Conservation (phyloP, 306 rosid species). For the Ormosia emarginata region DNA sequence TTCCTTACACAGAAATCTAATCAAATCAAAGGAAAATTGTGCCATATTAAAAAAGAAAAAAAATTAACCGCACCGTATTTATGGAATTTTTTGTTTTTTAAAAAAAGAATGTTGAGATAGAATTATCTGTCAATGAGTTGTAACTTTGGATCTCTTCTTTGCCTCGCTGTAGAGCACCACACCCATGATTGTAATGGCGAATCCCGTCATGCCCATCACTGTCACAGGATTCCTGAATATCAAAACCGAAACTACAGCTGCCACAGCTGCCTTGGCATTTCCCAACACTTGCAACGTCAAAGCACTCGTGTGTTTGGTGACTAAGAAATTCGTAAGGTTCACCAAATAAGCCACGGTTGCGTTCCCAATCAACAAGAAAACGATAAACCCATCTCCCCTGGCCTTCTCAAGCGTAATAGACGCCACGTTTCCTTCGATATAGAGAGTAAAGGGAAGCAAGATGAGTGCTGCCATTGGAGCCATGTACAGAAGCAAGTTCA, state of each 20-base stretch:
- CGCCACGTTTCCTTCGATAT: slow-evolving; percentile 84
- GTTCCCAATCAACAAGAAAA: slow-evolving; percentile 69
- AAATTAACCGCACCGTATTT: neutral
- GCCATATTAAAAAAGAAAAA: neutral
- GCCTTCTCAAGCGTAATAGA: slow-evolving; percentile 57
- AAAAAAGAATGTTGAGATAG: neutral
- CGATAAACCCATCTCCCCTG: slow-evolving; percentile 45
- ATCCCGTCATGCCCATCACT: slow-evolving; percentile 80
- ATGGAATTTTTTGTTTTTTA: neutral
- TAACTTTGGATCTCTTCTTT: slow-evolving; percentile 76
- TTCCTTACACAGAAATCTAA: neutral
- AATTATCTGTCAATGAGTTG: slow-evolving; percentile 33
- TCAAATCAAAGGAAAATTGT: slow-evolving; percentile 15
- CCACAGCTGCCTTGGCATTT: slow-evolving; percentile 88
- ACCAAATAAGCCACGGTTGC: slow-evolving; percentile 96
- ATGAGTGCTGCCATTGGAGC: slow-evolving; percentile 85
- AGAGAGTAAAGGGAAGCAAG: slow-evolving; percentile 67
- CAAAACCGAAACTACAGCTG: slow-evolving; percentile 89
- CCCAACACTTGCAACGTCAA: slow-evolving; percentile 89
- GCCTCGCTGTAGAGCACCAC: slow-evolving; percentile 94
- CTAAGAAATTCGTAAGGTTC: slow-evolving; percentile 82
- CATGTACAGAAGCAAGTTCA: slow-evolving; percentile 89
- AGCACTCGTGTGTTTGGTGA: slow-evolving; percentile 91
- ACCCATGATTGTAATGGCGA: slow-evolving; percentile 77
- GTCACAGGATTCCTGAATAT: slow-evolving; percentile 87